phyloP scores from a whole-genome alignment of 768 basidiomycete genomes.

The Leccinum pellstonianum region DNA sequence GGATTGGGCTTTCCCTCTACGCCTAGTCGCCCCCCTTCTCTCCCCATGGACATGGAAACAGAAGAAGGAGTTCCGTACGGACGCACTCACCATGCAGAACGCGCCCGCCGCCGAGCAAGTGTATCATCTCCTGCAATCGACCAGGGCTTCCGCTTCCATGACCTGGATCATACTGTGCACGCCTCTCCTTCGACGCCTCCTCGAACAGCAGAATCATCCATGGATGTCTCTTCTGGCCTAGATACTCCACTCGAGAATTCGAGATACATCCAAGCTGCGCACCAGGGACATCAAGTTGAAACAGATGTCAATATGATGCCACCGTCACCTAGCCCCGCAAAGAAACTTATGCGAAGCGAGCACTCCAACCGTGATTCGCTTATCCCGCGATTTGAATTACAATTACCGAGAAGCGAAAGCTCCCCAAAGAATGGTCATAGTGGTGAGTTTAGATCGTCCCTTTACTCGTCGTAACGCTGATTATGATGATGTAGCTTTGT shows the following conservation, averaged over 20 bases:
- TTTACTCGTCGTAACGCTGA: not conserved
- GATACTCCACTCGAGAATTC: slow-evolving; percentile 36
- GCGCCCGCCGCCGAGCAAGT: slow-evolving; percentile 36
- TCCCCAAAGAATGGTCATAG: slow-evolving; percentile 19
- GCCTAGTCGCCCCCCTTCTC: slow-evolving; percentile 36
- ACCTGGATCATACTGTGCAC: slow-evolving; percentile 17
- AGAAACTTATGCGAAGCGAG: slow-evolving; percentile 18
- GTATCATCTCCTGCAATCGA: slow-evolving; percentile 32
- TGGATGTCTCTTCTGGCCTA: slow-evolving; percentile 15
- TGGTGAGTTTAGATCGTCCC: slow-evolving; percentile 14
- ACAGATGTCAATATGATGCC: slow-evolving; percentile 45
- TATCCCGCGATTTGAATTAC: slow-evolving; percentile 36
- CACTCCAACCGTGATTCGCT: slow-evolving; percentile 29
- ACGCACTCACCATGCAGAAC: slow-evolving; percentile 58
- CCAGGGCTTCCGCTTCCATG: slow-evolving; percentile 39
- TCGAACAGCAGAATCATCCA: slow-evolving; percentile 24
- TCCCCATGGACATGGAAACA: slow-evolving; percentile 55
- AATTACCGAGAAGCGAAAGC: slow-evolving; percentile 17
- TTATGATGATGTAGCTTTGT: slow-evolving; percentile 8
- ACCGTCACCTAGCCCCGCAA: slow-evolving; percentile 49
- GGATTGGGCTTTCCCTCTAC: slow-evolving; percentile 31
- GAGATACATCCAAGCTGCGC: slow-evolving; percentile 39
- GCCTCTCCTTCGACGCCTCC: slow-evolving; percentile 25
- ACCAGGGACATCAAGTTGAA: slow-evolving; percentile 32
- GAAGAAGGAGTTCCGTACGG: slow-evolving; percentile 66